Evolutionary conservation across 192 early-diverging fungal species (phyloP).

Genomic region (Coemansia sp.): DNA sequence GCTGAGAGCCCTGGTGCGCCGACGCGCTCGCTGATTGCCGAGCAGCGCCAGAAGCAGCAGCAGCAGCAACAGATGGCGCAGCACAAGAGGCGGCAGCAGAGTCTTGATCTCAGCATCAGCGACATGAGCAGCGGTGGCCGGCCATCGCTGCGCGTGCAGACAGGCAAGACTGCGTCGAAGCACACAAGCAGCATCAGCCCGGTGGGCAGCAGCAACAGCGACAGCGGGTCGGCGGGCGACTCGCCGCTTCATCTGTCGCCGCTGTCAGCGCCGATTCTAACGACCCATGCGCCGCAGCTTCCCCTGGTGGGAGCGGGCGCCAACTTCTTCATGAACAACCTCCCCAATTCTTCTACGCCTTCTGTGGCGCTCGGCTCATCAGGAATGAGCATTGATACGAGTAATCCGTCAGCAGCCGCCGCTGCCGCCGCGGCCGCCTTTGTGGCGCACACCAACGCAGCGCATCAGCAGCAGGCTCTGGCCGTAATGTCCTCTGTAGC

Average conservation of each 20-base stretch:
- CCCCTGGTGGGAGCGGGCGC: slow-evolving; percentile 18
- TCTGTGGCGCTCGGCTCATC: slow-evolving; percentile 9
- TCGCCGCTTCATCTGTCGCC: slow-evolving; percentile 40
- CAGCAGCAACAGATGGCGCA: slow-evolving; percentile 11
- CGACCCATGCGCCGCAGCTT: slow-evolving; percentile 29
- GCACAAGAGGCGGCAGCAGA: slow-evolving; percentile 47
- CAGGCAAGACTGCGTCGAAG: neutral
- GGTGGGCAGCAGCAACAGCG: slow-evolving; percentile 3
- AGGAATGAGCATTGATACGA: slow-evolving; percentile 10
- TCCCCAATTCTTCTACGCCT: neutral
- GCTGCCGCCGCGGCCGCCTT: slow-evolving; percentile 27
- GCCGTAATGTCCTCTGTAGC: slow-evolving; percentile 13
- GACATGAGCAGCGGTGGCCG: slow-evolving; percentile 13
- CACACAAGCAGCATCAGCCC: neutral
- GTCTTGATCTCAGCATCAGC: slow-evolving; percentile 33
- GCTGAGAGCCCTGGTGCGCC: neutral
- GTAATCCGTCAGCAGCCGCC: slow-evolving; percentile 22
- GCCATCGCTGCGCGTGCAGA: slow-evolving; percentile 45
- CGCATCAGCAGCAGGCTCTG: slow-evolving; percentile 18
- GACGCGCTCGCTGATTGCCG: neutral
- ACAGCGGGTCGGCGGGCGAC: slow-evolving; percentile 18
- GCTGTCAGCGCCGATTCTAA: slow-evolving; percentile 38
- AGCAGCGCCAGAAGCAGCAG: slow-evolving; percentile 10
- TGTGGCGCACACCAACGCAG: slow-evolving; percentile 30
- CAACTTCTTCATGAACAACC: slow-evolving; percentile 6